Evolutionary conservation across 495 filamentous ascomycete genomes (phyloP).

Genomic region (Penicillium macrosclerotiorum): DNA sequence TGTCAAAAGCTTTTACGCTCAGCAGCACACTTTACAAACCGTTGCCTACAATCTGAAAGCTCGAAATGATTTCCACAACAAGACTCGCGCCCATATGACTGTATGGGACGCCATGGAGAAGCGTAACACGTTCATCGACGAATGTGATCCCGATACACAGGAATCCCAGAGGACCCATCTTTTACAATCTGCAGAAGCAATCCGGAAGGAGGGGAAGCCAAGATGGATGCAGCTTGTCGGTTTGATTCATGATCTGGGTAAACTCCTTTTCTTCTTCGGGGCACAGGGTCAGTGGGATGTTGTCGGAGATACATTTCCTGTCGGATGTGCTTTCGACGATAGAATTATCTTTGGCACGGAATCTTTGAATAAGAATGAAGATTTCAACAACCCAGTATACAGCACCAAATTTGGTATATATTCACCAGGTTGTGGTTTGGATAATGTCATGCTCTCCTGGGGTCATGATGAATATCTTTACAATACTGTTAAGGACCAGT

Average conservation of each 20-base stretch:
- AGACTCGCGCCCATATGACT: constrained; percentile 69
- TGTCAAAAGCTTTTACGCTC: constrained; percentile 78
- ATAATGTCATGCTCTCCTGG: constrained; percentile 86
- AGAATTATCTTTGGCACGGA: constrained; percentile 72
- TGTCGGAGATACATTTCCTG: constrained; percentile 87
- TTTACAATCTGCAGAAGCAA: constrained; percentile 82
- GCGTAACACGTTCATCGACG: constrained; percentile 84
- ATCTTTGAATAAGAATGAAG: constrained; percentile 70
- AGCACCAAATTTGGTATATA: constrained; percentile 76
- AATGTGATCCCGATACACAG: constrained; percentile 82
- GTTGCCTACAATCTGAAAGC: constrained; percentile 82
- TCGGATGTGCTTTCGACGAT: constrained; percentile 76
- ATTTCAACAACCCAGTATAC: constrained; percentile 63
- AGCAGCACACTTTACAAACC: constrained; percentile 82
- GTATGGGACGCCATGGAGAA: constrained; percentile 91
- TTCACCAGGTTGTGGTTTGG: constrained; percentile 68
- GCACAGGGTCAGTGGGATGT: constrained; percentile 89
- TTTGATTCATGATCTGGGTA: constrained; percentile 87
- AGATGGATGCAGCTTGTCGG: constrained; percentile 90
- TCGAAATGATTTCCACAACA: constrained; percentile 66
- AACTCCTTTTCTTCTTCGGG: constrained; percentile 80
- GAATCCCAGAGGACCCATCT: constrained; percentile 86
- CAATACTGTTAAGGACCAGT: constrained; percentile 76
- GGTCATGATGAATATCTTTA: constrained; percentile 93
- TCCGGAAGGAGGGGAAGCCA: constrained; percentile 83